Percentiles rank a stretch among this genome's conserved stretches.
phyloP scores from a whole-genome alignment of 2,329 filamentous ascomycete genomes.

The Colletotrichum sp. region DNA sequence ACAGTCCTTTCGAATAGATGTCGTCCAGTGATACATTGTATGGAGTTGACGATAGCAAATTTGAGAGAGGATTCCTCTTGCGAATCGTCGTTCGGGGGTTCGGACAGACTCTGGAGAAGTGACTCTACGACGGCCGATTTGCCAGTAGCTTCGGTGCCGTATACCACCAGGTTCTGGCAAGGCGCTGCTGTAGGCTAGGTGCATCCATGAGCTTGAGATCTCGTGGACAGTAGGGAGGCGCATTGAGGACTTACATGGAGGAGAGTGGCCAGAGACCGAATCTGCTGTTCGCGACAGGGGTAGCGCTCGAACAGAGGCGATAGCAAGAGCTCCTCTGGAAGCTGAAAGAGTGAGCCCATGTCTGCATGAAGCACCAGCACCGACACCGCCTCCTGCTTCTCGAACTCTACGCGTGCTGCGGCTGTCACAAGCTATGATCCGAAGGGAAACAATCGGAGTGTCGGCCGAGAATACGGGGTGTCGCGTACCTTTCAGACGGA shows the following conservation, averaged over 20 bases:
- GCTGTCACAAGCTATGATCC: not conserved
- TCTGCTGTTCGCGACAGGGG: slow-evolving; percentile 64
- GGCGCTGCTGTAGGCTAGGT: slow-evolving; percentile 67
- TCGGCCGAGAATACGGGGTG: not conserved
- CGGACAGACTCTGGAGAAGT: slow-evolving; percentile 58
- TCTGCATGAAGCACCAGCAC: not conserved
- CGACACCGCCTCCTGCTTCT: not conserved
- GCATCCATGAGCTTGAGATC: slow-evolving; percentile 20
- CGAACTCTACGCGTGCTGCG: not conserved
- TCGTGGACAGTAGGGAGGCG: not conserved
- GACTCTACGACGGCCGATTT: slow-evolving; percentile 75
- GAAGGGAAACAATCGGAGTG: not conserved
- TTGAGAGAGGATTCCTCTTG: slow-evolving; percentile 47
- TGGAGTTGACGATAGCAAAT: slow-evolving; percentile 69
- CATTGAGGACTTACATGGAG: slow-evolving; percentile 46
- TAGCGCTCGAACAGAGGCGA: slow-evolving; percentile 51
- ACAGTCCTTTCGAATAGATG: slow-evolving; percentile 79
- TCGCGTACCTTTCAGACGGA: not conserved
- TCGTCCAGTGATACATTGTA: slow-evolving; percentile 78
- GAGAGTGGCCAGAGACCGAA: slow-evolving; percentile 61
- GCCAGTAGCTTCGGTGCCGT: slow-evolving; percentile 87
- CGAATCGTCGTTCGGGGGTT: slow-evolving; percentile 37
- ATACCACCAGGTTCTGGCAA: slow-evolving; percentile 76
- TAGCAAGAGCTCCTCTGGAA: slow-evolving; percentile 57
- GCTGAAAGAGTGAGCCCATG: slow-evolving; percentile 50